Evolutionary conservation across 257 asterid genomes (phyloP).

Genomic region (Gentiana dahurica): DNA sequence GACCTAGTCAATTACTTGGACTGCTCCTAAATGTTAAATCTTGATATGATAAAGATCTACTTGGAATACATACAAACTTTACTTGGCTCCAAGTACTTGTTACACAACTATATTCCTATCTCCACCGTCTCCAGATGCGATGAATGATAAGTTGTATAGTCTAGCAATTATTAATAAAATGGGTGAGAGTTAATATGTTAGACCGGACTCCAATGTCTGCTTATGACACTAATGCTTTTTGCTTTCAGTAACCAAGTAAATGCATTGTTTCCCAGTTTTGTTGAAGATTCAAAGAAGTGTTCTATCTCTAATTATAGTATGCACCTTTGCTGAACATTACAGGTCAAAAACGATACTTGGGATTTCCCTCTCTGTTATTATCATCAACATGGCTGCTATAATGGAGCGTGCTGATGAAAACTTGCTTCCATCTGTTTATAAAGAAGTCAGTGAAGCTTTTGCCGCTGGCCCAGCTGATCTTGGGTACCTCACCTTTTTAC

Average conservation of each 20-base stretch:
- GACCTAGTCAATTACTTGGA: no score
- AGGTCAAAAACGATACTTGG: slow-evolving; percentile 61
- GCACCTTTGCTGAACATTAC: slow-evolving; percentile 7
- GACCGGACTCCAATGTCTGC: no score
- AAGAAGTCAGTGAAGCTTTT: slow-evolving; percentile 96
- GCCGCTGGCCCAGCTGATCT: slow-evolving; percentile 93
- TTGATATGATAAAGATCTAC: no score
- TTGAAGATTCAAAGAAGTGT: no score
- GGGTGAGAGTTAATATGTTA: background rate
- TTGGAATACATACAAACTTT: no score
- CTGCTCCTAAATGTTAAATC: no score
- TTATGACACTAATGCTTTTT: no score
- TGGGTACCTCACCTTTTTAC: slow-evolving; percentile 77
- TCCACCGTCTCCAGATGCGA: no score
- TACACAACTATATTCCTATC: no score
- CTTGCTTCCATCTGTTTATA: slow-evolving; percentile 96
- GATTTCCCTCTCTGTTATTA: slow-evolving; percentile 69
- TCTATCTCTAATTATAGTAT: background rate
- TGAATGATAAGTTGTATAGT: background rate
- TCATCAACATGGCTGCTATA: slow-evolving; percentile 94
- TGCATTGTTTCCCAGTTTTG: background rate
- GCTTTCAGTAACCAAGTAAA: no score
- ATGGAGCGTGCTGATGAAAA: slow-evolving; percentile 99
- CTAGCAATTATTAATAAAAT: background rate
- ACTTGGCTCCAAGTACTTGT: no score